Evolutionary conservation across 108 stramenopile species (phyloP), one percentile per base, ranked within the genome.

Genomic region (Skeletonema costatum): DNA sequence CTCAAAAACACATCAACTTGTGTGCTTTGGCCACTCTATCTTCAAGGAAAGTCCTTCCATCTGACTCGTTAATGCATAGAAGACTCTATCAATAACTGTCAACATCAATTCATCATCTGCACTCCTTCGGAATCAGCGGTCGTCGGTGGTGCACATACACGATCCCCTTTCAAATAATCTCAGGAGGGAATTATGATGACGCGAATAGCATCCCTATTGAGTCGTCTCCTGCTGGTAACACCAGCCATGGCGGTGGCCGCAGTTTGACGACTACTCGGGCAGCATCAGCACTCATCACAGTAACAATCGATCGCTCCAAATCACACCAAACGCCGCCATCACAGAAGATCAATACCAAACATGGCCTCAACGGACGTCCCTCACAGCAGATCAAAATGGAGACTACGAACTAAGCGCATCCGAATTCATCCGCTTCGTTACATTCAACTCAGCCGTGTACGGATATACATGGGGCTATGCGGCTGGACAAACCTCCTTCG

Each of bases 381-480:
- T 42, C 21, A 12, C 30, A 32, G 31, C 75, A 30, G 75, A 76
- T 41, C 32, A 36, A n/a, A 76, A 76, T 51, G 10, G 31, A 32
- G 68, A 76, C 29, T 39, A 31, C 9, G 53, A 62, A 51, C 68
- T 76, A n/a, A 29, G 12, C 19, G 32, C 56, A 32, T 48, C 60
- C 5, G 75, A 76, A 69, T 76, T 60, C 39, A 32, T 76, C 46
- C 19, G n/a, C 33, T 76, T 76, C 67, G 29, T 69, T 1, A 68
- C 67, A 8, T 38, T 62, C 29, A 68, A 68, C 30, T 68, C 75
- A 3, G 66, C 68, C 32, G 6, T 6, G 2, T 56, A 76, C 32
- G 75, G 67, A 29, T 69, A 62, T n/a, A 11, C 38, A 5, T 56
- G 53, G 32, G 64, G 42, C 12, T 51, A 60, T 46, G 33, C 70